These are phyloP conservation scores for Dianthus caryophyllus DNA, from an alignment of 148 eudicot species.

Conservation along the genomic window DNA sequence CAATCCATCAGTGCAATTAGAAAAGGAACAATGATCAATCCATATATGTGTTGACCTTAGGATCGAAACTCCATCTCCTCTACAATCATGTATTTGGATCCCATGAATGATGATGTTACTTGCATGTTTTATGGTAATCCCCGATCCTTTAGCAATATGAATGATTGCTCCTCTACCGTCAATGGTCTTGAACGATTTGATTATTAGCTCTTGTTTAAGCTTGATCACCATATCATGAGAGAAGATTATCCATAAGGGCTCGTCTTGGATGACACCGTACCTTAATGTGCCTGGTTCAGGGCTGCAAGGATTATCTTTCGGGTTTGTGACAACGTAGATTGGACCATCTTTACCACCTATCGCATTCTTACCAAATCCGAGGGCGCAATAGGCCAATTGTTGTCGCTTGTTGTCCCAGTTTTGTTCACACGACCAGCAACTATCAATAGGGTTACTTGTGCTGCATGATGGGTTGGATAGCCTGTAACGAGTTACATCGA, in stretches of 20 bases:
- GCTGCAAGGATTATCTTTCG: conserved; percentile 3
- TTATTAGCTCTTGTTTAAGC: conserved; percentile 14
- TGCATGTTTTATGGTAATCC: conserved; percentile 8
- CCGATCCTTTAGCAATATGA: conserved; percentile 6
- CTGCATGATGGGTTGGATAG: conserved; percentile 2
- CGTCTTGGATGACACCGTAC: conserved; percentile 13
- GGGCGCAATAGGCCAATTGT: conserved; percentile 8
- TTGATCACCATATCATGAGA: conserved; percentile 11
- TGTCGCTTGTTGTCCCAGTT: conserved; percentile 12
- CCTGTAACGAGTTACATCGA: neutral
- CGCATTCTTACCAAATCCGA: conserved; percentile 13
- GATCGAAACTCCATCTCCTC: conserved; percentile 14
- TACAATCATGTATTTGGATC: conserved; percentile 12
- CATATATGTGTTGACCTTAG: conserved; percentile 8
- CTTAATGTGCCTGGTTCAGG: conserved; percentile 18
- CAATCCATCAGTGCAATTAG: conserved; percentile 13
- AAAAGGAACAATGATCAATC: conserved; percentile 17
- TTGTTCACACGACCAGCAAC: conserved; percentile 7
- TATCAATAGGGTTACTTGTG: conserved; percentile 13
- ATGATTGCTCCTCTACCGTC: conserved; percentile 15
- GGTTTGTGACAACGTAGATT: conserved; percentile 5
- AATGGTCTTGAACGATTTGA: conserved; percentile 14
- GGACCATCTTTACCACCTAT: conserved; percentile 10
- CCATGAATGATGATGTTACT: conserved; percentile 19
- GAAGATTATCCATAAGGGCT: conserved; percentile 15